Evolutionary conservation across 768 basidiomycete genomes (phyloP), one percentile per base, ranked within the genome.

Genomic region (Pleurotus ostreatus): DNA sequence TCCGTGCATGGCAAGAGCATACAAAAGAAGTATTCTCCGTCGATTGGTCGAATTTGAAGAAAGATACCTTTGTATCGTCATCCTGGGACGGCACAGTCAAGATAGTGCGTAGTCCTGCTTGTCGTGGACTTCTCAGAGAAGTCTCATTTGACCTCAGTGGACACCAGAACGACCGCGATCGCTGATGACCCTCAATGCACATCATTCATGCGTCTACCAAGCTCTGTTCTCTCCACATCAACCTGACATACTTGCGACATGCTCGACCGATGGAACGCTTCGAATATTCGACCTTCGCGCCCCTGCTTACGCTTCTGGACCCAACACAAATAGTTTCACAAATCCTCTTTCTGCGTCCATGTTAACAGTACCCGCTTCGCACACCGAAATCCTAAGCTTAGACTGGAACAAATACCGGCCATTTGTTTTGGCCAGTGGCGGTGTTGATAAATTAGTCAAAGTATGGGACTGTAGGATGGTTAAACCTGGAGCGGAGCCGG

Each of bases 381-480:
- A 80, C 1, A 84, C 83, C 6, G 94, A 96, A 68, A 74, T 95
- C 9, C 81, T 96, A 20, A 78, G 87, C 3, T 68, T 94, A 30
- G 94, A 95, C 61, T 96, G 92, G 92, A 96, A 96, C 70, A 96
- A 96, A 68, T 96, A 95, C 67, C 81, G 82, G 2, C 88, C 89
- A 5, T 83, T 85, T 63, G 70, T 85, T 9, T 73, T 95, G 55
- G 93, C 91, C 1, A 90, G 84, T 59, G 86, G 79, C 1, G 88
- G 88, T 26, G 89, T 94, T 25, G 92, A 95, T 70, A 88, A 86
- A 67, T 63, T 76, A 11, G 76, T 86, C 55, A 86, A 84, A 60
- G 76, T 93, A 12, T 94, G 92, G 88, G 93, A 96, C 66, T 88
- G 90, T 64, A 85, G 94, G 40, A 93, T 92, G 89, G 77, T 91